phyloP scores from a whole-genome alignment of 164 flowering plant genomes.

The Chimonanthus praecox region DNA sequence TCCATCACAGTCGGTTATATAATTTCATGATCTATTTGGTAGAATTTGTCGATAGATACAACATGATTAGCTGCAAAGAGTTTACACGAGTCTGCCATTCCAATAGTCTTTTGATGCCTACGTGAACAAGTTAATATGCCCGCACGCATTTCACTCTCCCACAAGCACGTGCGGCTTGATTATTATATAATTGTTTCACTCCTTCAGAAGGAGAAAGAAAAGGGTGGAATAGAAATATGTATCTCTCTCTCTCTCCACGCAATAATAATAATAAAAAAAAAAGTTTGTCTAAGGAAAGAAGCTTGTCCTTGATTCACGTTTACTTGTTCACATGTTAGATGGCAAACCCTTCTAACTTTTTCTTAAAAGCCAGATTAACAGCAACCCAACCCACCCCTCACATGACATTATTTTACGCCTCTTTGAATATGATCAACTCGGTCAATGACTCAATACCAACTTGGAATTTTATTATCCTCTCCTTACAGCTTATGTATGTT shows the following conservation, averaged over 20 bases:
- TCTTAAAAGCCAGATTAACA: background rate
- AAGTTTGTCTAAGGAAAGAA: background rate
- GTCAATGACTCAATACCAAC: background rate
- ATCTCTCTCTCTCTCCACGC: background rate
- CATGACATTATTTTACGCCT: background rate
- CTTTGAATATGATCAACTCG: background rate
- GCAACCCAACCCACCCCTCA: background rate
- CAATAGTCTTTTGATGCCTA: background rate
- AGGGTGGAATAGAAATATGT: background rate
- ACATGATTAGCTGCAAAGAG: too few species aligned
- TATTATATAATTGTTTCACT: background rate
- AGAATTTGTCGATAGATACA: too few species aligned
- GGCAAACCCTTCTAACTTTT: conserved; percentile 9
- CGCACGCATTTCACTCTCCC: background rate
- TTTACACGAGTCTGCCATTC: background rate
- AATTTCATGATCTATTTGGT: too few species aligned
- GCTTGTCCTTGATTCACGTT: conserved; percentile 13
- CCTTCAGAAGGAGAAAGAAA: background rate
- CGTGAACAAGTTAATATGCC: background rate
- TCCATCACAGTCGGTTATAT: too few species aligned
- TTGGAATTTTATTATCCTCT: background rate
- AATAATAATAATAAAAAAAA: background rate
- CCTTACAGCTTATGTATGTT: background rate
- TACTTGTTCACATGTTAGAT: conserved; percentile 9
- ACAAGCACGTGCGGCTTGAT: background rate